Evolutionary conservation across 2,329 filamentous ascomycete genomes (phyloP), one percentile per base, ranked within the genome.

Genomic region (Trichoderma cornu-damae): DNA sequence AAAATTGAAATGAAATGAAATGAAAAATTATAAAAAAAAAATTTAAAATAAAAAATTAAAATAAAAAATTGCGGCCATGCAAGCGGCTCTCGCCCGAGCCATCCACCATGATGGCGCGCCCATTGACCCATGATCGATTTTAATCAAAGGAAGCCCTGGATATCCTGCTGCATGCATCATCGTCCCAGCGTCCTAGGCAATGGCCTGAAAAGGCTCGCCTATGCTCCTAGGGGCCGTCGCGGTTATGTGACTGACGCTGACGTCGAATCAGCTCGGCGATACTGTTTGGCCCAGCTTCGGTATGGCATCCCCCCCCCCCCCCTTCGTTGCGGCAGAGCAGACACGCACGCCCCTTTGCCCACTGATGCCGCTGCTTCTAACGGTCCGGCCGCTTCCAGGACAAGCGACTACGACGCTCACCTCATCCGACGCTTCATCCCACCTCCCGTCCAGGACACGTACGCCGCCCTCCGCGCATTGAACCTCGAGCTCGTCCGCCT

Each of bases 401-500:
- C 87, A 87, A 90, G 90, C 72, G 94, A 99, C 72, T 87, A 91
- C 56, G 89, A 95, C 61, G 91, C 94, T 14, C 90, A 90, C 69
- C 82, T 94, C 34, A 84, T 96, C 59, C 86, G 89, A 62, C 87
- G 89, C 60, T 96, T 96, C 73, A 82, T 96, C 60, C 91, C 90
- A 1, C 77, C 77, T 3, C 79, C 86, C 28, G 81, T 87, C 11
- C 86, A 85, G 66, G 86, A 95, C 72, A 87, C 90, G 63, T 96
- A 97, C 74, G 83, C 96, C 64, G 90, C 92, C 59, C 84, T 99
- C 58, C 89, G 93, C 61, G 88, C 92, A 50, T 85, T 99, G 72
- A 99, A 99, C 69, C 82, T 97, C 66, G 93, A 96, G 71, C 83
- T 96, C 60, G 89, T 93, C 43, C 84, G 89, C 58, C 88, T 97